Evolutionary conservation across 805 yeast genomes (phyloP).

Genomic region (Hanseniaspora thailandica): DNA sequence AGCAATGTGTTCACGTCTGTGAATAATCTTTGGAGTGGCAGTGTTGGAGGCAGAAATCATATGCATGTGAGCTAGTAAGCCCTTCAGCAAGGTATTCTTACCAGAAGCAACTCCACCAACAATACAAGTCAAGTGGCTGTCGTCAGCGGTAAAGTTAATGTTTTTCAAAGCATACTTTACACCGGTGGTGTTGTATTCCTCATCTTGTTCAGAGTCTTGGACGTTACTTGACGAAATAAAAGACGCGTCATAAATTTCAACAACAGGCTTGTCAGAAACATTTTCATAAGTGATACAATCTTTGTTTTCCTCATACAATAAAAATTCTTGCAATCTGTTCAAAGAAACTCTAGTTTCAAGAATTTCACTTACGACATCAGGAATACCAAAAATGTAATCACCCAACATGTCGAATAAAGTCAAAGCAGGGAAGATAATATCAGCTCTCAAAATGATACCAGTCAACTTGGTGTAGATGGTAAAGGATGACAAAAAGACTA

Average conservation of each 20-base stretch:
- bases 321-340: slow-evolving; percentile 40
- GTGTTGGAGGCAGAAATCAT: slow-evolving; percentile 18
- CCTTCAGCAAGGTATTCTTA: slow-evolving; percentile 46
- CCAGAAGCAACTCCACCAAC: slow-evolving; percentile 63
- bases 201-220: slow-evolving; percentile 19
- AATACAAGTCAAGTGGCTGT: slow-evolving; percentile 46
- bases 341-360: slow-evolving; percentile 52
- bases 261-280: slow-evolving; percentile 25
- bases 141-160: slow-evolving; percentile 38
- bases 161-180: slow-evolving; percentile 37
- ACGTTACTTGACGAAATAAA: slow-evolving; percentile 33
- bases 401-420: slow-evolving; percentile 48
- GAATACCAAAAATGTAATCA: slow-evolving; percentile 49
- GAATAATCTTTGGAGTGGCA: slow-evolving; percentile 21
- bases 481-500: slow-evolving; percentile 53
- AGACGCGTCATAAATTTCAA: slow-evolving; percentile 38
- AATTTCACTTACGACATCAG: slow-evolving; percentile 43
- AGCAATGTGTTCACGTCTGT: slow-evolving; percentile 33
- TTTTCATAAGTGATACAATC: slow-evolving; percentile 29
- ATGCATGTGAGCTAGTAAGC: slow-evolving; percentile 45
- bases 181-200: slow-evolving; percentile 37
- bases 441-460: slow-evolving; percentile 47
- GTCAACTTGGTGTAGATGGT: slow-evolving; percentile 39
- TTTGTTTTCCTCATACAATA: slow-evolving; percentile 38
- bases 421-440: slow-evolving; percentile 57